phyloP scores from a whole-genome alignment of 1,284 basidiomycete genomes.

The Cronartium ribicola region DNA sequence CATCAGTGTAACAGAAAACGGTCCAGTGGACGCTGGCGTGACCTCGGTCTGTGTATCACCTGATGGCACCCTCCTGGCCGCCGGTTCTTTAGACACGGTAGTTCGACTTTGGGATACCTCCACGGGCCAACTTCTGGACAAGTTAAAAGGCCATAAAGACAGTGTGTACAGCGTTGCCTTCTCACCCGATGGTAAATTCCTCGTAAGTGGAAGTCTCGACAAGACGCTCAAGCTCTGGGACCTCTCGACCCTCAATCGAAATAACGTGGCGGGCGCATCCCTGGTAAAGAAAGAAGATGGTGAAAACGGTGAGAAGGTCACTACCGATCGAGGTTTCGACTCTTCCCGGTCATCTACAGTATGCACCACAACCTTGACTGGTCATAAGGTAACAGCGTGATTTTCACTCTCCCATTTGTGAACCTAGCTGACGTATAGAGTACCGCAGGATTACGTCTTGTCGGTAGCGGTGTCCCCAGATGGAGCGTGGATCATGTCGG shows the following conservation, averaged over 20 bases:
- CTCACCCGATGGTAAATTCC: constrained; percentile 69
- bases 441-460: constrained; percentile 66
- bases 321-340: constrained; percentile 45
- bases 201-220: constrained; percentile 79
- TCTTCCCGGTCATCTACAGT: constrained; percentile 51
- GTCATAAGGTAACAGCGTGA: constrained; percentile 67
- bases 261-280: constrained; percentile 45
- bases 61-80: constrained; percentile 73
- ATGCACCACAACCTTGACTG: constrained; percentile 72
- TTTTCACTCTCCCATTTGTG: background rate
- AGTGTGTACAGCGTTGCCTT: constrained; percentile 81
- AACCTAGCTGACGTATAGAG: background rate
- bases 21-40: constrained; percentile 46
- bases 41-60: constrained; percentile 70
- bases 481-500: constrained; percentile 79
- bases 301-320: constrained; percentile 45
- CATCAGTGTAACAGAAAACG: constrained; percentile 8
- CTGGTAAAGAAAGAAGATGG: constrained; percentile 54
- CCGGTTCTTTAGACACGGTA: constrained; percentile 74
- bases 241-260: constrained; percentile 57
- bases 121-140: constrained; percentile 67
- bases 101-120: constrained; percentile 80
- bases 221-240: constrained; percentile 86
- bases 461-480: constrained; percentile 76
- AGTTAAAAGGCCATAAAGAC: constrained; percentile 73